Evolutionary conservation across 257 asterid species (phyloP).

Genomic region (Sherardia arvensis): DNA sequence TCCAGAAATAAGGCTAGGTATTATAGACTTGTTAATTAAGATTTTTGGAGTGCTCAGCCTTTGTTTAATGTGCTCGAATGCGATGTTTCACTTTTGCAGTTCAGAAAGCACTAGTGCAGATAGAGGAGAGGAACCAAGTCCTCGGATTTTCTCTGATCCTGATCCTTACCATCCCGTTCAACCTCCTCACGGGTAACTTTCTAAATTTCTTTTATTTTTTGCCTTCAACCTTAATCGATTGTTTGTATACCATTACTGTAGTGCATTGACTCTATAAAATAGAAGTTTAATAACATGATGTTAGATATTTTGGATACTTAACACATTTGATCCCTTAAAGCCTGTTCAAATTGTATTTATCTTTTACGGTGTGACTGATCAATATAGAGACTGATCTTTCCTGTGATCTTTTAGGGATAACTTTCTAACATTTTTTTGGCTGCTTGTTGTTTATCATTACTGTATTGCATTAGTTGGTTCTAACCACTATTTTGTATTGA

Average conservation of each 20-base stretch:
- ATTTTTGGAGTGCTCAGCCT: not conserved
- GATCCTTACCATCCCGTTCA: conserved; percentile 17
- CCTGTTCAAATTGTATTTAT: too few species aligned
- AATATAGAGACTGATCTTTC: too few species aligned
- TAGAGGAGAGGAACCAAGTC: conserved; percentile 12
- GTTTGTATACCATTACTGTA: not conserved
- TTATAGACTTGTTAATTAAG: not conserved
- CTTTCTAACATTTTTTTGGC: too few species aligned
- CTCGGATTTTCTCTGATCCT: conserved; percentile 10
- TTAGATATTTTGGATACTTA: too few species aligned
- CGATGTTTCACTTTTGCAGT: conserved; percentile 16
- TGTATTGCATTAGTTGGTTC: not conserved
- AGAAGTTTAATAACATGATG: too few species aligned
- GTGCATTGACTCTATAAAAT: too few species aligned
- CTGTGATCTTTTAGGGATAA: too few species aligned
- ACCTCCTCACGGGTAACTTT: conserved; percentile 28
- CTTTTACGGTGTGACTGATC: too few species aligned
- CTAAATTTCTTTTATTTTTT: not conserved
- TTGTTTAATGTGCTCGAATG: not conserved
- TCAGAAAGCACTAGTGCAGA: conserved; percentile 11
- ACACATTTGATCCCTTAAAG: too few species aligned
- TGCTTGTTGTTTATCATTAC: not conserved
- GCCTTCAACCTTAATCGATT: not conserved
- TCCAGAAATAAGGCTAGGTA: conserved; percentile 35
- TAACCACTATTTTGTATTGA: not conserved